Evolutionary conservation across 306 rosid species (phyloP).

Genomic region (Lotus japonicus): DNA sequence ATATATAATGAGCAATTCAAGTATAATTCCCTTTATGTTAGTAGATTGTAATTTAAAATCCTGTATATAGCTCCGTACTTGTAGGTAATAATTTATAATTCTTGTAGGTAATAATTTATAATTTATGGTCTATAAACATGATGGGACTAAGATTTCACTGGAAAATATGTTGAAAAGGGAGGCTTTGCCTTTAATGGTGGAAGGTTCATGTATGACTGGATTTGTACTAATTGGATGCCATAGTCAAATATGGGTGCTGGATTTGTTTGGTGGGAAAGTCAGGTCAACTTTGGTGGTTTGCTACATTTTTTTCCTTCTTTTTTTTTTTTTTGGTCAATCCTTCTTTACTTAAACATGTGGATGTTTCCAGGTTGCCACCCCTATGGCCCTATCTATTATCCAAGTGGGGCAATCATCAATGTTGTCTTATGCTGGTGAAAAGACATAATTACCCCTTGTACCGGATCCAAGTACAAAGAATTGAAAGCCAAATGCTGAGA

Average conservation of each 20-base stretch:
- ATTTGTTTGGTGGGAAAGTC: slow-evolving; percentile 29
- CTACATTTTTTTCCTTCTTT: background rate
- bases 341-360: background rate
- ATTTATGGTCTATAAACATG: too few relatives aligned
- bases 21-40: too few relatives aligned
- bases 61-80: too few relatives aligned
- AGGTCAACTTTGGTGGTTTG: slow-evolving; percentile 31
- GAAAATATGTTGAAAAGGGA: background rate
- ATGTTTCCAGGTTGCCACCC: slow-evolving; percentile 25
- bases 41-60: too few relatives aligned
- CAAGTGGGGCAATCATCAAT: slow-evolving; percentile 16
- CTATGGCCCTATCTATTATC: background rate
- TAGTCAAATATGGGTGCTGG: slow-evolving; percentile 40
- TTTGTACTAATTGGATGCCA: background rate
- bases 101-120: too few relatives aligned
- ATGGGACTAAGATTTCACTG: background rate
- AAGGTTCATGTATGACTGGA: background rate
- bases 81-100: too few relatives aligned
- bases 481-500: background rate
- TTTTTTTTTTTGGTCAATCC: too few relatives aligned
- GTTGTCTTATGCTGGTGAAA: background rate
- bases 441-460: background rate
- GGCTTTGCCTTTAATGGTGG: background rate
- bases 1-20: too few relatives aligned
- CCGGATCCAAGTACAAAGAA: background rate